Conservation (phyloP, 371 early-diverging fungal genomes). For the Chytridium lagenaria region DNA sequence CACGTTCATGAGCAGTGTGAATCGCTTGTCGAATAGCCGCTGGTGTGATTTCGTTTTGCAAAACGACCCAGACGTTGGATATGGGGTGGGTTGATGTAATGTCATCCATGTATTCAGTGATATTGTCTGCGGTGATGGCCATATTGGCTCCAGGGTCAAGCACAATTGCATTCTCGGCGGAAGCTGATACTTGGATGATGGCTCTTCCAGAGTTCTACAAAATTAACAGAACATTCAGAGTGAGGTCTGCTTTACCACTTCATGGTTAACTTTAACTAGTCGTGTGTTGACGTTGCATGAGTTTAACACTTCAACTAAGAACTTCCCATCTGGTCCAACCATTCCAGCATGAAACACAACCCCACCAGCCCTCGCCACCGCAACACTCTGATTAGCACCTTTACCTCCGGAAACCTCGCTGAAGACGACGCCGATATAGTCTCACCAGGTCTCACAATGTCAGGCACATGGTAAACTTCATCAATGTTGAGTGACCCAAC, state of each 20-base stretch:
- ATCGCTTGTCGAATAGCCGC: conserved; percentile 62
- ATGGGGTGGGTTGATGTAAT: conserved; percentile 52
- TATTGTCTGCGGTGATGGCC: conserved; percentile 51
- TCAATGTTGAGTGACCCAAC: conserved; percentile 91
- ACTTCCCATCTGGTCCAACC: conserved; percentile 84
- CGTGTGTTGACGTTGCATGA: conserved; percentile 60
- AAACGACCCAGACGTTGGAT: conserved; percentile 58
- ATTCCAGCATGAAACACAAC: conserved; percentile 69
- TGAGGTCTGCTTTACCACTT: background rate
- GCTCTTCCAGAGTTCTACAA: conserved; percentile 80
- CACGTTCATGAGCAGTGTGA: conserved; percentile 26
- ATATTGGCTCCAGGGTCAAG: conserved; percentile 84
- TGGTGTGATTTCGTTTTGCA: conserved; percentile 81
- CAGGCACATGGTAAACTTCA: conserved; percentile 82
- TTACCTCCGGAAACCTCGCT: conserved; percentile 85
- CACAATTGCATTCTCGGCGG: conserved; percentile 86
- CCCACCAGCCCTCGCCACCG: conserved; percentile 56
- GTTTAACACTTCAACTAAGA: conserved; percentile 71
- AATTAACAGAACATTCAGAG: background rate
- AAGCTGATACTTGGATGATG: conserved; percentile 78
- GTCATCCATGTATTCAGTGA: conserved; percentile 45
- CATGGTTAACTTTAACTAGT: conserved; percentile 47
- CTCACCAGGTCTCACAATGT: conserved; percentile 74
- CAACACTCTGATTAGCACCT: conserved; percentile 86
- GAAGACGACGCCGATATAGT: conserved; percentile 73